Evolutionary conservation across 176 grass and related monocot species (phyloP).

Genomic region (Aegilops sharonensis): DNA sequence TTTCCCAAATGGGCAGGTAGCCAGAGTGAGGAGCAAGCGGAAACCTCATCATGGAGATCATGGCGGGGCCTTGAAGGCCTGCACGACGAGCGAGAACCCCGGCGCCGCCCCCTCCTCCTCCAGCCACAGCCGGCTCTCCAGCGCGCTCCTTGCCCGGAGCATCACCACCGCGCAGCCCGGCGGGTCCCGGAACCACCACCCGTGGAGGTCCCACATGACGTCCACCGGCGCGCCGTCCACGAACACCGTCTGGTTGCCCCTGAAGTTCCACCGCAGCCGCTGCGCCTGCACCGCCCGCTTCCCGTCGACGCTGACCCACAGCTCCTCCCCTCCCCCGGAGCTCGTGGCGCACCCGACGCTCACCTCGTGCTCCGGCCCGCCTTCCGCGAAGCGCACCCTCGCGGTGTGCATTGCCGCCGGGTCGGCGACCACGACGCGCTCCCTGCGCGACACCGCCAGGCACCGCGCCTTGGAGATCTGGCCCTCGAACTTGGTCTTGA

Average conservation of each 20-base stretch:
- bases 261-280: constrained; percentile 77
- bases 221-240: constrained; percentile 79
- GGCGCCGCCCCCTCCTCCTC: constrained; percentile 67
- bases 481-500: constrained; percentile 62
- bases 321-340: constrained; percentile 42
- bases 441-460: constrained; percentile 35
- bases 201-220: constrained; percentile 89
- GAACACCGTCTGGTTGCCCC: constrained; percentile 97
- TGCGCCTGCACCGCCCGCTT: constrained; percentile 67
- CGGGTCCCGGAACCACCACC: constrained; percentile 58
- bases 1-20: background rate
- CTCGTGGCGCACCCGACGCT: constrained; percentile 33
- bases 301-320: constrained; percentile 72
- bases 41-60: constrained; percentile 30
- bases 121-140: constrained; percentile 93
- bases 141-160: constrained; percentile 67
- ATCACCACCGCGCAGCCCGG: constrained; percentile 71
- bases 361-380: constrained; percentile 79
- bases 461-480: constrained; percentile 45
- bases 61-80: constrained; percentile 51
- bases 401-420: constrained; percentile 35
- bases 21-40: background rate
- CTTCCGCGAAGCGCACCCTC: constrained; percentile 49
- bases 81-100: constrained; percentile 74
- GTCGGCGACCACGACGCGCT: constrained; percentile 56